Conservation (phyloP, 176 grass and related monocot genomes). For the Triticum dicoccoides region DNA sequence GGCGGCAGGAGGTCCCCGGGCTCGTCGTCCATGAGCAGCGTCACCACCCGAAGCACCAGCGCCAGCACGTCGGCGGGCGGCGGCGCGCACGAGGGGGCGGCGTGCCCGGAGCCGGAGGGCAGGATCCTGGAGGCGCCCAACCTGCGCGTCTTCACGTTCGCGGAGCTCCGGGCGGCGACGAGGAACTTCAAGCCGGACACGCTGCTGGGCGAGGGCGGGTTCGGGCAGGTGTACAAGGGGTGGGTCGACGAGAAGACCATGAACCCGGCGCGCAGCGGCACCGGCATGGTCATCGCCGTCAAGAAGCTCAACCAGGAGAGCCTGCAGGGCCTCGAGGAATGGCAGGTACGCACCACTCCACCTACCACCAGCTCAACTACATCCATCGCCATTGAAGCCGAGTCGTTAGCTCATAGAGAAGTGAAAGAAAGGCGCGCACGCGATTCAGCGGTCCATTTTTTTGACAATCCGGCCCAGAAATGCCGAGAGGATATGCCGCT, state of each 20-base stretch:
- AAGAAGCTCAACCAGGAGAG: constrained; percentile 85
- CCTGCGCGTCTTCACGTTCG: constrained; percentile 63
- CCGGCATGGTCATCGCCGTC: constrained; percentile 66
- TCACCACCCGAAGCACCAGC: background rate
- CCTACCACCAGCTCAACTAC: background rate
- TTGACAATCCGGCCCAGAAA: background rate
- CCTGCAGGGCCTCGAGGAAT: constrained; percentile 73
- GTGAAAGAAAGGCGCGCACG: background rate
- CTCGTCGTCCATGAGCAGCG: constrained; percentile 38
- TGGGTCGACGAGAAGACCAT: constrained; percentile 73
- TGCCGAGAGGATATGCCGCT: background rate
- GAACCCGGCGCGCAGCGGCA: constrained; percentile 48
- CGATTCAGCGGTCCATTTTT: background rate
- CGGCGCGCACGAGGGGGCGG: background rate
- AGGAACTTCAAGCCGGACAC: constrained; percentile 60
- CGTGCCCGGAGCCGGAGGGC: constrained; percentile 44
- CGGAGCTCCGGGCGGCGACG: constrained; percentile 51
- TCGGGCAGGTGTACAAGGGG: constrained; percentile 81
- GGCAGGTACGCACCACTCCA: constrained; percentile 43
- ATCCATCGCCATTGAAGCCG: background rate
- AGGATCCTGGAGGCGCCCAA: constrained; percentile 65
- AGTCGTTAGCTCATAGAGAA: background rate
- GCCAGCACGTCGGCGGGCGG: background rate
- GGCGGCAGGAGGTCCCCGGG: background rate
- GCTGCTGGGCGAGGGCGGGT: constrained; percentile 76